A percentile compares a stretch with the other conserved stretches of the same genome.
phyloP scores from a whole-genome alignment of 345 rosid genomes.

The Triadica sebifera region DNA sequence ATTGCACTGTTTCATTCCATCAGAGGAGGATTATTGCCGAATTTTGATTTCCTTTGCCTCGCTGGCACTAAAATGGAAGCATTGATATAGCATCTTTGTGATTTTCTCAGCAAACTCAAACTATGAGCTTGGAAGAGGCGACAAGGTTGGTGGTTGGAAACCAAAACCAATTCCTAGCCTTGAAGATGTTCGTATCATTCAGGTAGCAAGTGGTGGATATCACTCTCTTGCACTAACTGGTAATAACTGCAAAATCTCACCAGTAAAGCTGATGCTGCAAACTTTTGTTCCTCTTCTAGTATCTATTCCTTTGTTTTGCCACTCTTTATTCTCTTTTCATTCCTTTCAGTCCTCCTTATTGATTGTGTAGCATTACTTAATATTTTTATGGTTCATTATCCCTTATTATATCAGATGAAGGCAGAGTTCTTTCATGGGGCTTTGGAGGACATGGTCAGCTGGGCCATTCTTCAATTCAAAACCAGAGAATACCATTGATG shows the following conservation, averaged over 20 bases:
- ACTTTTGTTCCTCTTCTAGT: neutral
- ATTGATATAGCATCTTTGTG: conserved; percentile 2
- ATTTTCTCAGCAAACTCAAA: conserved; percentile 69
- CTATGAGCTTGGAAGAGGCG: conserved; percentile 89
- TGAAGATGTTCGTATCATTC: conserved; percentile 51
- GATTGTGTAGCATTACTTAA: neutral
- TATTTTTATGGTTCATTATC: conserved; percentile 11
- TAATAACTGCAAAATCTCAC: conserved; percentile 22
- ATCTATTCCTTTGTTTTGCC: neutral
- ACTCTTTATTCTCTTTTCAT: neutral
- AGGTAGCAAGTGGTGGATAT: conserved; percentile 87
- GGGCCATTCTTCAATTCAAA: conserved; percentile 61
- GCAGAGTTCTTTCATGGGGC: conserved; percentile 92
- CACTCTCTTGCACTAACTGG: conserved; percentile 89
- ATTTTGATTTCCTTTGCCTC: neutral
- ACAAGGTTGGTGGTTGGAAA: conserved; percentile 81
- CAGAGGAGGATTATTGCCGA: too few species aligned
- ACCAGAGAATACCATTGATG: conserved; percentile 51
- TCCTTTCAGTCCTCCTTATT: neutral
- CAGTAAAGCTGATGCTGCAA: neutral
- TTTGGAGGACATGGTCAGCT: conserved; percentile 92
- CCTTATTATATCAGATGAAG: conserved; percentile 54
- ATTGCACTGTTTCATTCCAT: neutral
- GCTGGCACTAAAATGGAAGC: neutral
- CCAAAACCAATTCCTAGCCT: conserved; percentile 69